Base-by-base conservation (phyloP, 352 stramenopile species). In the Globisporangium irregulare region DNA sequence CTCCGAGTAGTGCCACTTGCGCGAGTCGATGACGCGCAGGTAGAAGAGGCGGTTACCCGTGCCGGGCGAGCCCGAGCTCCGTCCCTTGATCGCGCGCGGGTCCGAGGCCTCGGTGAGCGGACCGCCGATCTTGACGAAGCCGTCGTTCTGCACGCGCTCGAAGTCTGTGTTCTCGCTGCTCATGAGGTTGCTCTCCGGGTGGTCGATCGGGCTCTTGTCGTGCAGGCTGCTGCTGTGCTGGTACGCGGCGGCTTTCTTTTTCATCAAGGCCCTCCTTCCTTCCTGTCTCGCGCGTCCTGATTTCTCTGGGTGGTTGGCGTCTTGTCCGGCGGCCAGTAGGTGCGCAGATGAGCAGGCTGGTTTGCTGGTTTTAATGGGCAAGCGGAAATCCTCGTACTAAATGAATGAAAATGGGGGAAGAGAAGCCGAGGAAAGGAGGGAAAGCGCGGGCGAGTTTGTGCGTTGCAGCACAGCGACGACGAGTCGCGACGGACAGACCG, bases 1-100 rank as follows among this genome's bases (percentile, higher is more conserved):
- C 70, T 95, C 86, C 60, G 78, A 85, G 74, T 96, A 95, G 70
- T 96, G 89, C 86, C 89, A 96, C 71, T 93, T 94, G 73, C 89
- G 87, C 61, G 86, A 93, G 73, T 96, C 89, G 70, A 94, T 90
- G 38, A 94, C 79, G 34, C 86, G 89, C 64, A 94, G 70, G 68
- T 81, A 92, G 66, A 93, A 93, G n/a, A 93, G 75, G 38, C 84
- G 87, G 60, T 89, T 79, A 43, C 81, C 79, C 62, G 82, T 89
- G 51, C 70, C 32, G 55, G 41, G 20, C 73, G 70, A 43, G 22
- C 34, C 56, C 34, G 34, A 51, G 6, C 6, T 12, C 43, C 18
- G 63, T 58, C 81, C 70, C 65, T 94, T 94, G 64, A 89, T 84
- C 12, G 79, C 76, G 63, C 84, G 84, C 69, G 86, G 86, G 74